Evolutionary conservation across 352 stramenopile genomes (phyloP), one percentile per base, ranked within the genome.

Genomic region (Blastocystis sp.): DNA sequence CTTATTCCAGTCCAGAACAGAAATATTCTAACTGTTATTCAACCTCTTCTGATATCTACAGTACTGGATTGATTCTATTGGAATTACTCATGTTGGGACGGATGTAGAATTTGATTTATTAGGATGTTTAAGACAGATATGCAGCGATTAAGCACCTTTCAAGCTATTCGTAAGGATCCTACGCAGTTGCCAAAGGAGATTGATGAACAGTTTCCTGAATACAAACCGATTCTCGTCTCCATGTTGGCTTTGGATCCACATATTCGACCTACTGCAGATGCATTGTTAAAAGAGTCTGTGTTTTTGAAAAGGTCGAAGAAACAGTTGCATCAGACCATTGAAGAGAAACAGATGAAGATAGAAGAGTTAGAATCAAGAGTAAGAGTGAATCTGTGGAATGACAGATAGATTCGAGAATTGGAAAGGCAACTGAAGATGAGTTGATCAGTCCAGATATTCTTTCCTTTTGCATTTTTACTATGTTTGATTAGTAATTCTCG

Each of bases 41-140:
- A 0, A 80, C 69, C 0, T 59, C 35, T 7, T 80, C 69, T 11
- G 69, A 80, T 37, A 80, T 80, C 51, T 80, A 37, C n/a, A 46
- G 19, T 29, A 52, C 69, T 7, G 69, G 69, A 46, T 32, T 80
- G 39, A 80, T 80, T 32, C 69, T 80, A 7, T 14, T 80, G 11
- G 69, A 80, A 52, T n/a, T 80, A 6, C 69, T 80, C 11, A 80
- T 80, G 69, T 80, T 16, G 39, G 6, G 12, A n/a, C 27, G 14
- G 9, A 21, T 9, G 21, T 14, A 11, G 21, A 12, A 6, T 24
- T 11, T 74, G 9, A 74, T 39, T n/a, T 14, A 7, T 9, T 42
- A 80, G 69, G 69, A 80, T 80, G 69, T 80, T 80, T 32, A 29
- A 42, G 11, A 80, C 69, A 14, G 69, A 80, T 52, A 80, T 80